Evolutionary conservation across 2,329 filamentous ascomycete species (phyloP), one percentile per base, ranked within the genome.

Genomic region (Thelonectria blattea): DNA sequence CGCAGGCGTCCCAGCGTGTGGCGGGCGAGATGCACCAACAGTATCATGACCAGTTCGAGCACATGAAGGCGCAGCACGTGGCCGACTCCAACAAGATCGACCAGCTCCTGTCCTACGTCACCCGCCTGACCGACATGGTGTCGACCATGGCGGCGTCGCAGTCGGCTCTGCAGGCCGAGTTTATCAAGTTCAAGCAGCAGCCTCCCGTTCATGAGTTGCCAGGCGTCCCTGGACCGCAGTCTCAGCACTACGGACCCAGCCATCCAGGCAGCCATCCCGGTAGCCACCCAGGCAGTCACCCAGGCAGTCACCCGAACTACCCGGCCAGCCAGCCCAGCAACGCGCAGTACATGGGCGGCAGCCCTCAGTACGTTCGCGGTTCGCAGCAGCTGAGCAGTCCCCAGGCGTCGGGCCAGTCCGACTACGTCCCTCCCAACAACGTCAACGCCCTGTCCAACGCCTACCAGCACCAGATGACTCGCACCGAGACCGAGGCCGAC

Each of bases 131-230:
- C 3, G 86, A 89, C 63, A 91, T 88, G 46, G 83, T 94, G 22
- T 85, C 87, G 41, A 84, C 84, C 12, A 88, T 94, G 88, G 88
- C 88, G 5, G 78, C 85, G 5, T 83, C 85, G 1, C 91, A 93
- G 75, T 78, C 84, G 4, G 84, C 90, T 56, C 87, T 92, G 65
- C 90, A 93, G 73, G 83, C 83, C 43, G 84, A 85, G 65, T 80
- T 88, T 57, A 75, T 88, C 52, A 87, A 85, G 73, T 77, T 86
- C 65, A 83, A 85, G 66, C 79, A 82, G 48, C 79, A 83, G 64
- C 72, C 79, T 17, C 68, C 78, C 9, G 76, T 78, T 3, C 78
- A 78, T 50, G 80, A 85, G 58, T 77, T 77, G n/a, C 72, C 75
- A 4, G 73, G 70, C 8, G 71, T 68, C 10, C 65, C 61, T 12